Percentiles rank a stretch among this genome's conserved stretches.
phyloP scores from a whole-genome alignment of 2,329 filamentous ascomycete species.

The Cladosporium austrohemisphaericum region DNA sequence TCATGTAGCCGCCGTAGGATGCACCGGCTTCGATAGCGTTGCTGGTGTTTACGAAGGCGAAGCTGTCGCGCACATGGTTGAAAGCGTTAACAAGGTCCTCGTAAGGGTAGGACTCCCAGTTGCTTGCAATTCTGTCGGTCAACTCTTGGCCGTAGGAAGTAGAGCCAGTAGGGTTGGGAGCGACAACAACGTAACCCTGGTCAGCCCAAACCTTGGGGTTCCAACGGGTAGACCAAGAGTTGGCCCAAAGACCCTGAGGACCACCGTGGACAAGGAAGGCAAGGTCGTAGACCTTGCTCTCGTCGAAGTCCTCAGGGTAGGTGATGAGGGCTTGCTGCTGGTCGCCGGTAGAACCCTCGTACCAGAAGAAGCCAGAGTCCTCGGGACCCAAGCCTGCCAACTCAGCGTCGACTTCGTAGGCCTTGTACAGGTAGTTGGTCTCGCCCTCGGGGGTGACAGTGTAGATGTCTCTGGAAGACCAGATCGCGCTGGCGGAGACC shows the following conservation, averaged over 20 bases:
- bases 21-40: constrained; percentile 25
- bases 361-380: constrained; percentile 23
- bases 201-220: constrained; percentile 30
- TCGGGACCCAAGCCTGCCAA: constrained; percentile 23
- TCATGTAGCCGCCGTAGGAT: constrained; percentile 40
- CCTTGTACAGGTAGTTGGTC: constrained; percentile 24
- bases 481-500: constrained; percentile 21
- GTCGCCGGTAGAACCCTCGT: constrained; percentile 26
- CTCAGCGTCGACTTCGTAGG: constrained; percentile 23
- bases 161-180: constrained; percentile 29
- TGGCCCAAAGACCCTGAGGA: constrained; percentile 27
- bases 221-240: constrained; percentile 28
- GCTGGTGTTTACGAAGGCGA: constrained; percentile 25
- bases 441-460: constrained; percentile 18
- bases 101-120: constrained; percentile 24
- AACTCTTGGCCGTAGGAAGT: constrained; percentile 30
- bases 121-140: constrained; percentile 25
- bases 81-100: constrained; percentile 26
- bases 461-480: constrained; percentile 24
- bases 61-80: constrained; percentile 21
- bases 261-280: constrained; percentile 32
- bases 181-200: constrained; percentile 30
- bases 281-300: constrained; percentile 28
- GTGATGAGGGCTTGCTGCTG: constrained; percentile 24
- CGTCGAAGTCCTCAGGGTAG: constrained; percentile 26